These are phyloP conservation scores for Hypoxylon sp. DNA, from an alignment of 2,329 filamentous ascomycete species.

Conservation along the genomic window DNA sequence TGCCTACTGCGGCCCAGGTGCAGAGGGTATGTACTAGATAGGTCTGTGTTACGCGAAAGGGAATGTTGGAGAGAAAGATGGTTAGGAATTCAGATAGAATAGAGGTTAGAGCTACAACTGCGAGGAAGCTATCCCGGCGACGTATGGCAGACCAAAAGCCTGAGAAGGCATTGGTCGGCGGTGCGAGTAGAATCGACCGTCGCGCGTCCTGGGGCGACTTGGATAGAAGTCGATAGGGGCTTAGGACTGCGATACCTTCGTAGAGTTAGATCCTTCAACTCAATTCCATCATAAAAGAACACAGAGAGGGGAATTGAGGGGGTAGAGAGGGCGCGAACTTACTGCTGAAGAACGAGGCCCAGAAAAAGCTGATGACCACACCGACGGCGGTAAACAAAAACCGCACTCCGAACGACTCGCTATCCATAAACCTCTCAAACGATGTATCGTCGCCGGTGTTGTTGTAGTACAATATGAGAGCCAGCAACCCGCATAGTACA, in stretches of 20 bases:
- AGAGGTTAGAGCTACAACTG: conserved; percentile 53
- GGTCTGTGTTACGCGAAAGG: conserved; percentile 57
- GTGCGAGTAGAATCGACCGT: conserved; percentile 55
- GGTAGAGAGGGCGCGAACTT: conserved; percentile 29
- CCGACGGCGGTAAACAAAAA: conserved; percentile 60
- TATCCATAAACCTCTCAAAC: conserved; percentile 61
- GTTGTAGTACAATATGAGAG: conserved; percentile 58
- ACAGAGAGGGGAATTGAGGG: neutral
- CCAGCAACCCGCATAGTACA: conserved; percentile 51
- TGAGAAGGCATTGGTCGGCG: conserved; percentile 41
- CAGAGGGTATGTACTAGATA: conserved; percentile 54
- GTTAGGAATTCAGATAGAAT: conserved; percentile 58
- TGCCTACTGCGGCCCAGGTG: conserved; percentile 54
- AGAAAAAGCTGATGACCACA: conserved; percentile 58
- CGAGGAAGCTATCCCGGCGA: conserved; percentile 55
- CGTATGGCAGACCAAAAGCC: conserved; percentile 54
- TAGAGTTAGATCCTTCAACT: conserved; percentile 1
- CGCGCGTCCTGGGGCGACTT: conserved; percentile 48
- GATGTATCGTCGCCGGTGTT: conserved; percentile 54
- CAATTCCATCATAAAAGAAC: neutral
- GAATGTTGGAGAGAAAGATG: conserved; percentile 58
- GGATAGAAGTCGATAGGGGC: conserved; percentile 57
- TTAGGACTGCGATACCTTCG: conserved; percentile 56
- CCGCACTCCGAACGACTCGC: conserved; percentile 57
- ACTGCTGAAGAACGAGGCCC: conserved; percentile 58